These are phyloP conservation scores for Bipolaris gigantea DNA, from an alignment of 2,329 filamentous ascomycete genomes.

Conservation along the genomic window DNA sequence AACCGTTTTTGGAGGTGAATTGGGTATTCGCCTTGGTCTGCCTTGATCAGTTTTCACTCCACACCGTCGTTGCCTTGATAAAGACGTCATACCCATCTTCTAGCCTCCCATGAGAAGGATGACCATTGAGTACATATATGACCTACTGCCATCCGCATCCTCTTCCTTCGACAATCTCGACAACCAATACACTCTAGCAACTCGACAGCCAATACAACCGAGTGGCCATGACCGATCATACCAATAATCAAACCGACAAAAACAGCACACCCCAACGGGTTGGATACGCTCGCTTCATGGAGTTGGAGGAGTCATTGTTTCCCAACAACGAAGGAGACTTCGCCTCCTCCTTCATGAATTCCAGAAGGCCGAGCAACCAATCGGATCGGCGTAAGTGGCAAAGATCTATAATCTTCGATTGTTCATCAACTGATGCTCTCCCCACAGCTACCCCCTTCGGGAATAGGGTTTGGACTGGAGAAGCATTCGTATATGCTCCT, in stretches of 20 bases:
- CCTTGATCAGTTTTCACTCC: neutral
- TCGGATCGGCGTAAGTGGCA: conserved; percentile 1
- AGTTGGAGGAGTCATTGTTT: conserved; percentile 4
- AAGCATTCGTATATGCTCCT: neutral
- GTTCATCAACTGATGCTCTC: neutral
- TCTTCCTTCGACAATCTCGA: neutral
- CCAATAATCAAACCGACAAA: neutral
- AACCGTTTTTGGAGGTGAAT: neutral
- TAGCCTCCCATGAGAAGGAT: neutral
- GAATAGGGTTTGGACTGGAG: conserved; percentile 1
- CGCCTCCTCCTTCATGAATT: conserved; percentile 2
- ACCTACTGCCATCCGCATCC: neutral
- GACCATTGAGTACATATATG: neutral
- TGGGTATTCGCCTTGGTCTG: neutral
- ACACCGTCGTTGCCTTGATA: neutral
- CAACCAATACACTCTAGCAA: neutral
- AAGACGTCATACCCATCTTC: neutral
- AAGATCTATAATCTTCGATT: neutral
- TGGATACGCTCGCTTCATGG: neutral
- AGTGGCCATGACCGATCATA: neutral
- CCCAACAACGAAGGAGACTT: conserved; percentile 6
- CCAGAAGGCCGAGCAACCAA: neutral
- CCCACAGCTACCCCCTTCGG: neutral
- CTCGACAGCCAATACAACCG: no score
- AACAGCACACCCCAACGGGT: neutral